Evolutionary conservation across 1,139 yeast genomes (phyloP), one percentile per base, ranked within the genome.

Genomic region (Taphrina wiesneri): DNA sequence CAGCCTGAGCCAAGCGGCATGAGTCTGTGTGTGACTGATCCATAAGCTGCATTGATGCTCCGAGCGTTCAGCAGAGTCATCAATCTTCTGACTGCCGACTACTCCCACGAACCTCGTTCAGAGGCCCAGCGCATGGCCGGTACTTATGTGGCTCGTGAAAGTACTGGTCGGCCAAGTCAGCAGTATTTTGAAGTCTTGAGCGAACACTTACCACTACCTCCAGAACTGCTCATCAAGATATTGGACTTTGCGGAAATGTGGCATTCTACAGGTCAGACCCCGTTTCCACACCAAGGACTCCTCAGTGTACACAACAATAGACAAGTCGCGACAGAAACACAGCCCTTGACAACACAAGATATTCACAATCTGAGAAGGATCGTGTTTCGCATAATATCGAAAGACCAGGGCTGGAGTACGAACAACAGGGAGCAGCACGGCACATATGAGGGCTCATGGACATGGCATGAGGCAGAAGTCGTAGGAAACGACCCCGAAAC

Each of bases 391-490:
- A 17, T 60, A 3, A 26, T 30, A 5, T 49, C 64, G 21, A 41
- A 51, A 26, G 64, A 60, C 41, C 64, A 60, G 30, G 64, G 64
- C 15, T 60, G 47, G 51, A 49, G 57, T 21, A 21, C 47, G 25
- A 32, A 26, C 32, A 34, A 46, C 25, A 23, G 36, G 9, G 43
- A n/a, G 6, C 23, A 28, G 17, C 51, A 30, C 26, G 64, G 57
- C 15, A 51, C 64, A 4, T 60, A 15, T 30, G 64, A 49, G 21
- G 30, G 26, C 9, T 60, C 64, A 11, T 53, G 34, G 26, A 60
- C 64, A 13, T 60, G 64, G 64, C 52, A 47, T 36, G 64, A 60
- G 36, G 64, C 51, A 28, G 51, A 25, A 3, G 49, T 59, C 28
- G 21, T 51, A 45, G 54, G 26, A 13, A 13, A 17, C 13, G 21